Evolutionary conservation across 192 early-diverging fungal genomes (phyloP), one percentile per base, ranked within the genome.

Genomic region (Coemansia sp.): DNA sequence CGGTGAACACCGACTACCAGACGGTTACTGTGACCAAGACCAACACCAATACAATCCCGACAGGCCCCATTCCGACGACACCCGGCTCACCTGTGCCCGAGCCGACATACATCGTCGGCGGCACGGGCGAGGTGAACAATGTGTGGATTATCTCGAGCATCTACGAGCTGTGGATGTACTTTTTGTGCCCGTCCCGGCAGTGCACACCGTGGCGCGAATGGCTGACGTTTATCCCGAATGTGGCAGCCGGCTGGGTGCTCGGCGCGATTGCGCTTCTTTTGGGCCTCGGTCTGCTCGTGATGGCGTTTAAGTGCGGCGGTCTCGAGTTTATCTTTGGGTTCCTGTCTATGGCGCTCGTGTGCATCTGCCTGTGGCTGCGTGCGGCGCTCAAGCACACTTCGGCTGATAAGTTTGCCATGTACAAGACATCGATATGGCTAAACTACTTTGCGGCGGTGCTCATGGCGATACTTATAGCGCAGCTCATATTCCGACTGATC

Each of bases 221-320:
- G 73, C 73, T 76, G 23, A 76, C 73, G n/a, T 76, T 69, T 38
- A 76, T 76, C 22, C 75, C 75, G 23, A 78, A 62, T 41, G 59
- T 68, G 3, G 65, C 65, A 0, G 75, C 69, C 17, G 75, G 75
- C 4, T 78, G 75, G 75, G 62, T 68, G 8, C 51, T 78, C 22
- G 75, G 75, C 25, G 57, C 58, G 0, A 21, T 76, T 10, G 73
- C 73, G 34, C 48, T 76, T 42, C 62, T 66, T 19, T 47, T 76
- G n/a, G 73, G 52, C 6, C 59, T 76, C 22, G 46, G 15, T 1
- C 64, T 76, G 13, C 40, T 76, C 34, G 24, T 68, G 6, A 64
- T 76, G 67, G 64, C 64, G 59, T 57, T 76, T 23, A 76, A 65
- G 67, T 70, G 67, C 25, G 73, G 73, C 39, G 67, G 57, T 0